These are phyloP conservation scores for Fusarium marasasianum DNA, from an alignment of 2,329 filamentous ascomycete genomes.

Conservation along the genomic window DNA sequence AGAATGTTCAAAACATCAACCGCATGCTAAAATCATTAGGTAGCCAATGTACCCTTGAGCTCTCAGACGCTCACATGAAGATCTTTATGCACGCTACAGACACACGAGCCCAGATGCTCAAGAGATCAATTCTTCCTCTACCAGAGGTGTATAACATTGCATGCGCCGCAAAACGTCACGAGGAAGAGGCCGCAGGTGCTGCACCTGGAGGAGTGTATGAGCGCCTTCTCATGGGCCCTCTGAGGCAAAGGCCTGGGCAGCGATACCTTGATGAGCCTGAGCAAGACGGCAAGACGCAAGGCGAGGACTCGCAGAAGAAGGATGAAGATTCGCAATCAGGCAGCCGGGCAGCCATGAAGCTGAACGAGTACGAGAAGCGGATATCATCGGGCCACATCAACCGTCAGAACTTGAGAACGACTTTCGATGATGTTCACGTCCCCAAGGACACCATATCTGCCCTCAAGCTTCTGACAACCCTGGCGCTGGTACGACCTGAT, in stretches of 20 bases:
- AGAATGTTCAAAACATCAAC: slow-evolving; percentile 59
- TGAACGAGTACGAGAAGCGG: slow-evolving; percentile 82
- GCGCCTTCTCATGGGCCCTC: slow-evolving; percentile 46
- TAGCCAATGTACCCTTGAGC: slow-evolving; percentile 33
- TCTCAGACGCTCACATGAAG: slow-evolving; percentile 40
- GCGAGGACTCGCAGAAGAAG: slow-evolving; percentile 42
- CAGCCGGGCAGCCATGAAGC: slow-evolving; percentile 51
- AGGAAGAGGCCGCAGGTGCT: slow-evolving; percentile 30
- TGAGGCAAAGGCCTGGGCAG: slow-evolving; percentile 46
- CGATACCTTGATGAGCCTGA: slow-evolving; percentile 45
- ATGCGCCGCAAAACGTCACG: slow-evolving; percentile 43
- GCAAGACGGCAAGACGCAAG: slow-evolving; percentile 33
- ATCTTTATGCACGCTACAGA: slow-evolving; percentile 42
- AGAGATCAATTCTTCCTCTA: slow-evolving; percentile 49
- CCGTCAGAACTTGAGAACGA: slow-evolving; percentile 82
- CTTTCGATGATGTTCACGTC: slow-evolving; percentile 87
- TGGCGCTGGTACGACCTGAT: slow-evolving; percentile 87
- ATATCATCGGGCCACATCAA: slow-evolving; percentile 85
- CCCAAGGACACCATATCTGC: slow-evolving; percentile 85
- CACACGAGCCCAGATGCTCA: slow-evolving; percentile 43
- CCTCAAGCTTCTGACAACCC: slow-evolving; percentile 85
- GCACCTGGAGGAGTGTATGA: slow-evolving; percentile 43
- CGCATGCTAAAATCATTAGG: slow-evolving; percentile 56
- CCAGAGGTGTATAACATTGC: slow-evolving; percentile 54
- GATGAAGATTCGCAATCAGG: slow-evolving; percentile 45